Conservation (phyloP, 306 rosid genomes). For the Cajanus cajan region DNA sequence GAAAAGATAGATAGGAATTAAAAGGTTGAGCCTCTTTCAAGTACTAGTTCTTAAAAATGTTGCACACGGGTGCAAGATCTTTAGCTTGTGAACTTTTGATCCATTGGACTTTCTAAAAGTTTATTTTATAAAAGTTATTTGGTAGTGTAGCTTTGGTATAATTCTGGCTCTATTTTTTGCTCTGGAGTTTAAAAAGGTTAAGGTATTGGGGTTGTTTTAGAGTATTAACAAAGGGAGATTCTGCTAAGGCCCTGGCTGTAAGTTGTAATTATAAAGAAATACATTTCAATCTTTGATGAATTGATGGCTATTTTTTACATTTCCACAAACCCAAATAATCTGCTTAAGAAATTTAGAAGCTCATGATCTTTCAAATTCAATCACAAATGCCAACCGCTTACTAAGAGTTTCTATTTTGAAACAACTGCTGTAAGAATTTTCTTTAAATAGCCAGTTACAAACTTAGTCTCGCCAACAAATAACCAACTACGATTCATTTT, state of each 20-base stretch:
- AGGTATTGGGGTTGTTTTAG: too few species aligned
- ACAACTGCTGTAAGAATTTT: not conserved
- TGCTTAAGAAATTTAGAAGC: not conserved
- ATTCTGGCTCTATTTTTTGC: too few species aligned
- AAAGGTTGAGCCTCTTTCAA: too few species aligned
- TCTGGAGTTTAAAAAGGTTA: too few species aligned
- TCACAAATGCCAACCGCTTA: not conserved
- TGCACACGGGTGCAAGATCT: too few species aligned
- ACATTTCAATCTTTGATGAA: not conserved
- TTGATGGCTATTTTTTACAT: not conserved
- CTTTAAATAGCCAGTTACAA: not conserved
- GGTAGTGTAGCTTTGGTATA: too few species aligned
- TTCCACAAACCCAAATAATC: not conserved
- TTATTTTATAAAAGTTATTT: too few species aligned
- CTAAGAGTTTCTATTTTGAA: not conserved
- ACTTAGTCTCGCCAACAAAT: not conserved
- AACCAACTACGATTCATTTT: not conserved
- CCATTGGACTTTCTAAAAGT: too few species aligned
- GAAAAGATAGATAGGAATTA: too few species aligned
- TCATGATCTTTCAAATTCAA: not conserved
- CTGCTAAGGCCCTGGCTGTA: conserved; percentile 98
- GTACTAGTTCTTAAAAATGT: too few species aligned
- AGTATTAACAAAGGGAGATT: conserved; percentile 97
- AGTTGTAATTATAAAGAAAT: conserved; percentile 28
- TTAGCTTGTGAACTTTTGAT: too few species aligned